phyloP scores from a whole-genome alignment of 371 early-diverging fungal species.

The Apophysomyces trapeziformis region DNA sequence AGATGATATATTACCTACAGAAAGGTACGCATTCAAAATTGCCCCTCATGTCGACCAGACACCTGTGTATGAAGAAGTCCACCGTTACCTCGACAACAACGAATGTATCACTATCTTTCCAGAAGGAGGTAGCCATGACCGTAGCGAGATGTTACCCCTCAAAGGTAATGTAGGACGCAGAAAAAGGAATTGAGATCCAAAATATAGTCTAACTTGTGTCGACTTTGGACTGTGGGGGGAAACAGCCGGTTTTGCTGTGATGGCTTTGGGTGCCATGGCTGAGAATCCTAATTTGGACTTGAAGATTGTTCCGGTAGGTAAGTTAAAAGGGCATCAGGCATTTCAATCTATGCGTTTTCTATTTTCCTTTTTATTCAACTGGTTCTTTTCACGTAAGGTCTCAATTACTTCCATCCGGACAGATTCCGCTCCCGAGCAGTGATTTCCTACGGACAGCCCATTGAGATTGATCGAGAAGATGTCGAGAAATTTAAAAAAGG shows the following conservation, averaged over 20 bases:
- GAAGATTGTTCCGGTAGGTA: slow-evolving; percentile 82
- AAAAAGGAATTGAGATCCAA: no score
- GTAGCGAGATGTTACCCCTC: slow-evolving; percentile 92
- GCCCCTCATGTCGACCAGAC: slow-evolving; percentile 90
- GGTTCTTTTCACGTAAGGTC: slow-evolving; percentile 41
- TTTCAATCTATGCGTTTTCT: not conserved
- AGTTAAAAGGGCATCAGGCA: not conserved
- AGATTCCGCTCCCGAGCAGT: slow-evolving; percentile 96
- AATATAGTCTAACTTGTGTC: no score
- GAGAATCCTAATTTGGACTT: slow-evolving; percentile 75
- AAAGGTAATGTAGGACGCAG: slow-evolving; percentile 60
- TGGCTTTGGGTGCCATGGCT: slow-evolving; percentile 88
- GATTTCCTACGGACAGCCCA: slow-evolving; percentile 92
- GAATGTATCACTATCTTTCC: slow-evolving; percentile 96
- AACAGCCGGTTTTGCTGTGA: slow-evolving; percentile 42
- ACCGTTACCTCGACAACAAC: slow-evolving; percentile 72
- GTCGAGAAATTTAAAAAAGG: slow-evolving; percentile 85
- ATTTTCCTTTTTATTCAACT: not conserved
- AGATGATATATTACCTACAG: not conserved
- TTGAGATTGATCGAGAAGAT: slow-evolving; percentile 72
- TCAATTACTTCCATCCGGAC: slow-evolving; percentile 97
- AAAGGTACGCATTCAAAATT: slow-evolving; percentile 57
- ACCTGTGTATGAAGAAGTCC: slow-evolving; percentile 83
- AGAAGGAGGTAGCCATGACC: slow-evolving; percentile 97
- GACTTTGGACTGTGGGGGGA: slow-evolving; percentile 34